Base-by-base conservation (phyloP, 257 asterid species). In the Galeopsis tetrahit region DNA sequence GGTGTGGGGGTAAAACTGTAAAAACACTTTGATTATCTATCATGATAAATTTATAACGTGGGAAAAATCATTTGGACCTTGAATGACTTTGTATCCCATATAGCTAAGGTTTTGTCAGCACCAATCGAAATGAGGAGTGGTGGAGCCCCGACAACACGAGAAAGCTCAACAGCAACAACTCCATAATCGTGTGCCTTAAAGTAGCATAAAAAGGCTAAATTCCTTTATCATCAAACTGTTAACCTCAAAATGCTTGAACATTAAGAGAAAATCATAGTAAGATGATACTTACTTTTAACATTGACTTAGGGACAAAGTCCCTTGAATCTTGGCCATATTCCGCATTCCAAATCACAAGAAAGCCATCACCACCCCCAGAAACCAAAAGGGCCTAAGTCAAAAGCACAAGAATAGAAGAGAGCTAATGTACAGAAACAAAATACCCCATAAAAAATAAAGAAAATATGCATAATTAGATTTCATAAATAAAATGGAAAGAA, bases 101-200 rank as follows among this genome's bases (percentile, higher is more conserved):
- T 94, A 39, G 99, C 97, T 81, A 94, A 82, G 46, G 93, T 89
- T 82, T 94, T 94, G 81, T 94, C 99, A 4, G 91, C 95, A 70
- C 99, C 99, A 79, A 93, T 93, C 51, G 98, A 86, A 76, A 91
- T 91, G 68, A 93, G 92, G 76, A 86, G 96, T 48, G 98, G 98
- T 67, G 98, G 85, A 78, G 90, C 87, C 72, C 94, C 94, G 72
- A 77, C 75, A 77, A 91, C 96, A 82, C 90, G 92, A 74, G 94
- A 86, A 75, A 91, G 96, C 86, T 91, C 97, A 69, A 91, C 71
- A 71, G 97, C 96, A 76, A 86, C 82, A 81, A 93, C 98, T 79
- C 96, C 98, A 36, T 96, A 96, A 43, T 91, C 96, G 79, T 93
- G 98, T 68, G 97, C 97, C 98, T 93, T 34, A 36, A 71, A 82